These are phyloP conservation scores for Wallacemonas sp. DNA, from an alignment of 208 protist species.

Conservation along the genomic window DNA sequence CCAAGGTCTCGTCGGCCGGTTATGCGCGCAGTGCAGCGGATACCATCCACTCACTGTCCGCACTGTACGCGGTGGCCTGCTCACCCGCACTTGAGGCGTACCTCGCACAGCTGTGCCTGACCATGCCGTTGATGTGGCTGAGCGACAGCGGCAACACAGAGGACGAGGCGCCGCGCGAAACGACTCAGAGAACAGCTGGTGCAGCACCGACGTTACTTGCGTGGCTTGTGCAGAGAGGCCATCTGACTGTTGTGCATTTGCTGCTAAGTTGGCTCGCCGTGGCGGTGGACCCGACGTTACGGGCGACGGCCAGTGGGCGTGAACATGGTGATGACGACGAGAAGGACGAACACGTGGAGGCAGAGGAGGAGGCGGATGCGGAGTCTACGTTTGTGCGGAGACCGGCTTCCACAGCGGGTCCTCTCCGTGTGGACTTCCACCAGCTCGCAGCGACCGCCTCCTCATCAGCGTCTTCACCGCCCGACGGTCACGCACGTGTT, in stretches of 20 bases:
- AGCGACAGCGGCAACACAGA: neutral
- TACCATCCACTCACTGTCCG: neutral
- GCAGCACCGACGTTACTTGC: conserved; percentile 2
- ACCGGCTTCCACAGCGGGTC: neutral
- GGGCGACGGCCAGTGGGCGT: neutral
- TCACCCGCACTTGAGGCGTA: neutral
- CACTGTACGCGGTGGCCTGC: neutral
- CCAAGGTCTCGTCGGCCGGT: neutral
- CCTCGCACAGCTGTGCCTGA: neutral
- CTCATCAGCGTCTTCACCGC: neutral
- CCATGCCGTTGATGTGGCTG: conserved; percentile 1
- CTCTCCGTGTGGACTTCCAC: conserved; percentile 1
- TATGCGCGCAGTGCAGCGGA: neutral
- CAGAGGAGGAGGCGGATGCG: neutral
- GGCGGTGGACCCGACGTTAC: neutral
- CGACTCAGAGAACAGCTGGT: too few species aligned
- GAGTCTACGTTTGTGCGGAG: neutral
- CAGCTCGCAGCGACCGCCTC: neutral
- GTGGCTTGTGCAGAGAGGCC: neutral
- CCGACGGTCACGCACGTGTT: too few species aligned
- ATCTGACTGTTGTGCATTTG: neutral
- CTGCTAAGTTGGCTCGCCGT: neutral
- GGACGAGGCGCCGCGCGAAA: neutral
- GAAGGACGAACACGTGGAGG: too few species aligned
- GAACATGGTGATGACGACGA: neutral